Evolutionary conservation across 306 rosid species (phyloP).

Genomic region (Trifolium pratense): DNA sequence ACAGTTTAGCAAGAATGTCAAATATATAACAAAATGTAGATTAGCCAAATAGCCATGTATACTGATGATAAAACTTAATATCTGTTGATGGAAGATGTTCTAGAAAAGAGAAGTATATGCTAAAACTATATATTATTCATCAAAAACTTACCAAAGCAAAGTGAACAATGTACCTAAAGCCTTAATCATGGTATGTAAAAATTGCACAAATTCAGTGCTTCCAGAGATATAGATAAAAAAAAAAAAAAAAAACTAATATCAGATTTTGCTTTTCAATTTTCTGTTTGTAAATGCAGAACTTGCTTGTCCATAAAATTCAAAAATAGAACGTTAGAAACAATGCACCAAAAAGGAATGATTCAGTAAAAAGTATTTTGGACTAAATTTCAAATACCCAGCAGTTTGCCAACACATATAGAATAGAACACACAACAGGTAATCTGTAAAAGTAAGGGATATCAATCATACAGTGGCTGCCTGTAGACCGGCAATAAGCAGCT

Average conservation of each 20-base stretch:
- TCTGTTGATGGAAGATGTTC: conserved; percentile 8
- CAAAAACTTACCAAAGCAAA: background rate
- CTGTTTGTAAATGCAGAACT: conserved; percentile 29
- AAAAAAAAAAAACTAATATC: background rate
- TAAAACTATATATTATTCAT: conserved; percentile 18
- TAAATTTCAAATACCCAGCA: conserved; percentile 16
- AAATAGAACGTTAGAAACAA: conserved; percentile 2
- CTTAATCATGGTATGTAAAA: conserved; percentile 1
- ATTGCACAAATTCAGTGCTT: conserved; percentile 5
- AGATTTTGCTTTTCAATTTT: conserved; percentile 15
- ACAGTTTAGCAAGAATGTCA: conserved; percentile 10
- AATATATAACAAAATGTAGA: conserved; percentile 23
- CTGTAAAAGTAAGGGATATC: conserved; percentile 40
- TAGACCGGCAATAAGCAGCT: conserved; percentile 54
- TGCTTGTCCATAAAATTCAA: conserved; percentile 21
- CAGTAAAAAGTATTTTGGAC: conserved; percentile 18
- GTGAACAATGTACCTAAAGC: conserved; percentile 5
- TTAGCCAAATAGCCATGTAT: conserved; percentile 20
- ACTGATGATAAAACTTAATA: conserved; percentile 17
- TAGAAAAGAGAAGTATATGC: conserved; percentile 18
- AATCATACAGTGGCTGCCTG: conserved; percentile 65
- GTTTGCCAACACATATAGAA: background rate
- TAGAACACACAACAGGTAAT: background rate
- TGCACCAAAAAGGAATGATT: background rate
- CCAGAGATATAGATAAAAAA: background rate